Evolutionary conservation across 306 rosid genomes (phyloP), one percentile per base, ranked within the genome.

Genomic region (Arachis stenosperma): DNA sequence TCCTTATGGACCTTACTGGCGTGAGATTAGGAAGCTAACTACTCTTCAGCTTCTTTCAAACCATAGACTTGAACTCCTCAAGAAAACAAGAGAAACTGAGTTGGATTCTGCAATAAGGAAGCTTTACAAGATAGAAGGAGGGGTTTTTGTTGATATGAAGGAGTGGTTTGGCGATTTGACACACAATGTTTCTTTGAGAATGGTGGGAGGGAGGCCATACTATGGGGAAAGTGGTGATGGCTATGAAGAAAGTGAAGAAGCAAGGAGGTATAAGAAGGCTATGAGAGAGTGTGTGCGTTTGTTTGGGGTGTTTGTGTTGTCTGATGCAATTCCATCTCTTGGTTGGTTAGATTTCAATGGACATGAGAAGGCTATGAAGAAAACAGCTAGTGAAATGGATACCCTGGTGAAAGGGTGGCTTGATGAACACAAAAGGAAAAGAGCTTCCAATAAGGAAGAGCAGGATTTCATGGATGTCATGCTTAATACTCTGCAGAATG

Each of bases 81-180:
- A 70, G 72, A 71, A 59, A 51, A 74, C 61, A 29, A 56, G 81
- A 74, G 14, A 2, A 9, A 69, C 76, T 10, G 83, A 70, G 63
- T 48, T 86, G 44, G 78, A 77, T 11, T 54, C 55, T 72, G 77
- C 78, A 53, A 17, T 70, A 12, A 76, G 59, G 51, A 75, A 65
- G 48, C 67, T 73, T 10, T 54, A 72, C 3, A 56, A 71, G 55
- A 75, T 75, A 14, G 13, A 71, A 60, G 74, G 6, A 57, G 81
- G 87, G 33, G 64, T 72, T 82, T 74, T 80, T 76, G 85, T 82
- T 40, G 87, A 84, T 41, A 84, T 81, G 87, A 87, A 82, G 79
- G 55, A 75, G 73, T 84, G 85, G 87, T 84, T 87, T 73, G 82
- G 84, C 6, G 83, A 85, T 51, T 78, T 85, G 75, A 80, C 75